Evolutionary conservation across 2,329 filamentous ascomycete species (phyloP).

Genomic region (Phialemonium atrogriseum): DNA sequence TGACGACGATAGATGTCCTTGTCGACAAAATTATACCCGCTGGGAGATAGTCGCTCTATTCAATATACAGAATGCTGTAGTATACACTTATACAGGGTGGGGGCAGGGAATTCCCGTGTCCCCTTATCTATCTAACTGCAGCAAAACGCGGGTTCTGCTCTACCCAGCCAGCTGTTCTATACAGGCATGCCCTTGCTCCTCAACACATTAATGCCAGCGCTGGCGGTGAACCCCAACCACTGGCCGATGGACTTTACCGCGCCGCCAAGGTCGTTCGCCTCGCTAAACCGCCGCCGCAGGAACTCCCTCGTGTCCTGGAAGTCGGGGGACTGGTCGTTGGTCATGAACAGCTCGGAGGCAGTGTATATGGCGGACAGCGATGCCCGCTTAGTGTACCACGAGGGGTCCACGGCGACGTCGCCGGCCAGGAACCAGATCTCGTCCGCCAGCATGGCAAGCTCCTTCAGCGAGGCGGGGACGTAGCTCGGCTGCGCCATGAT

Average conservation of each 20-base stretch:
- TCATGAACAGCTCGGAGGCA: conserved; percentile 86
- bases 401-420: conserved; percentile 71
- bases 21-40: too few relatives aligned
- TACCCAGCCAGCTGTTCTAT: conserved; percentile 36
- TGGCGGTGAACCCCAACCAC: conserved; percentile 76
- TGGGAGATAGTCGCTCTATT: too few relatives aligned
- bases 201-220: conserved; percentile 70
- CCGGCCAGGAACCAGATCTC: conserved; percentile 87
- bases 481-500: conserved; percentile 82
- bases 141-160: too few relatives aligned
- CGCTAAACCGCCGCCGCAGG: conserved; percentile 64
- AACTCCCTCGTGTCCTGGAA: conserved; percentile 75
- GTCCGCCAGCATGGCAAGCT: conserved; percentile 76
- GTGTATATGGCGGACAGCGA: conserved; percentile 54
- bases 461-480: conserved; percentile 65
- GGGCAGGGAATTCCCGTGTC: too few relatives aligned
- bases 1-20: too few relatives aligned
- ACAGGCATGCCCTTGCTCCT: conserved; percentile 83
- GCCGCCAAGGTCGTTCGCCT: conserved; percentile 54
- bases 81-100: conserved; percentile 2
- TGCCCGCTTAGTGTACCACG: conserved; percentile 70
- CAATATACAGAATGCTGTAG: conserved; percentile 2
- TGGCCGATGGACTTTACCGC: conserved; percentile 57
- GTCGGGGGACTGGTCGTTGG: conserved; percentile 67
- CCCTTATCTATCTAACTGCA: conserved; percentile 1